Conservation (phyloP, 306 rosid species). For the Acacia crassicarpa region DNA sequence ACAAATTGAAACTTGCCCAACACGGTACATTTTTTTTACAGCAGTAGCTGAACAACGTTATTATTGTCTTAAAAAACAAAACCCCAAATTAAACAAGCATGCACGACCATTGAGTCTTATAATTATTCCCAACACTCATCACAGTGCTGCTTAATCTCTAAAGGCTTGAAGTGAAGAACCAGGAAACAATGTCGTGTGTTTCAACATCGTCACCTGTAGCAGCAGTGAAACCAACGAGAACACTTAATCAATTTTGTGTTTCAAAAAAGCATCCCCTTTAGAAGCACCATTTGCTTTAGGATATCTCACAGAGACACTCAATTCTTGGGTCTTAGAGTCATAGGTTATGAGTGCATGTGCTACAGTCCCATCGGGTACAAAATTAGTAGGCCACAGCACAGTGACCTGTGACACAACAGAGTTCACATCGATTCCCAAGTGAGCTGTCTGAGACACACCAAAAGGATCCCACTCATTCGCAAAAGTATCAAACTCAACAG, state of each 20-base stretch:
- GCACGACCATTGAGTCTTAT: neutral
- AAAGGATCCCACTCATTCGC: neutral
- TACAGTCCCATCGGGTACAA: neutral
- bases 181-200: constrained; percentile 6
- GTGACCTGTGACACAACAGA: constrained; percentile 1
- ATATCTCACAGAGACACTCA: neutral
- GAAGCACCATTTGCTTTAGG: neutral
- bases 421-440: constrained; percentile 22
- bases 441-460: neutral
- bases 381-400: neutral
- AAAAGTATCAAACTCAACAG: neutral
- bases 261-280: neutral
- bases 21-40: neutral
- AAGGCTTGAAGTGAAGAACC: neutral
- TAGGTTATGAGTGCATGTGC: neutral
- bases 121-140: too few species aligned
- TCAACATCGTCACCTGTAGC: neutral
- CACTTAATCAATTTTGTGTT: constrained; percentile 3
- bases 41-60: neutral
- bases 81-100: neutral
- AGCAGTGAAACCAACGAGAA: constrained; percentile 28
- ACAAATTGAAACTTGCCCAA: neutral
- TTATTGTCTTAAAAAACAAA: too few species aligned
- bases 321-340: neutral
- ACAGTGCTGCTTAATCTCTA: too few species aligned